These are phyloP conservation scores for Butyriboletus appendiculatus DNA, from an alignment of 1,284 basidiomycete genomes.

Conservation along the genomic window DNA sequence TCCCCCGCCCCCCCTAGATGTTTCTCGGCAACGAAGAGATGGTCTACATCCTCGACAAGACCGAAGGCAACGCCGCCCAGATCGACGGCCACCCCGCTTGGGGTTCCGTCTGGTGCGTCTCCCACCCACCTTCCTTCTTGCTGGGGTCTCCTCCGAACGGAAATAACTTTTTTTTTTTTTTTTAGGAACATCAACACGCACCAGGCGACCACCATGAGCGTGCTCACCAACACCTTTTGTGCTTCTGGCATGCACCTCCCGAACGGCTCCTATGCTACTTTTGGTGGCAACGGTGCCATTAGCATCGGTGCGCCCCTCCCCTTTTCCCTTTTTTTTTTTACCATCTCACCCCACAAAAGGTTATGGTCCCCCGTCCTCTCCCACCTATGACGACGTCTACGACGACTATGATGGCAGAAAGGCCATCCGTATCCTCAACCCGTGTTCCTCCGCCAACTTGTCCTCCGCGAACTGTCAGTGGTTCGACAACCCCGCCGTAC, in stretches of 20 bases:
- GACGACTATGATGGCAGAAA: constrained; percentile 65
- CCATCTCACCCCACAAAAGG: constrained; percentile 18
- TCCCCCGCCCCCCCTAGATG: constrained; percentile 32
- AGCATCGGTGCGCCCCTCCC: too few relatives aligned
- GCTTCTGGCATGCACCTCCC: constrained; percentile 70
- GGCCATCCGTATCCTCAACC: constrained; percentile 72
- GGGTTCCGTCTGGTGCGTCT: constrained; percentile 51
- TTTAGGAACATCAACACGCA: constrained; percentile 38
- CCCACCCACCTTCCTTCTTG: rapidly evolving
- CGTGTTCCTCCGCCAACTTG: constrained; percentile 58
- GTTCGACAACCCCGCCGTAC: constrained; percentile 69
- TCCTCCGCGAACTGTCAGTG: constrained; percentile 62
- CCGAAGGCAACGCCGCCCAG: constrained; percentile 58
- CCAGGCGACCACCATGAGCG: constrained; percentile 61
- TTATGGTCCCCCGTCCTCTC: constrained; percentile 34
- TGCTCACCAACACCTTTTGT: constrained; percentile 81
- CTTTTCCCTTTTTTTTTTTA: too few relatives aligned
- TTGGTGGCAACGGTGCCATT: too few relatives aligned
- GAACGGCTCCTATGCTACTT: constrained; percentile 57
- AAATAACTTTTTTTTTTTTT: too few relatives aligned
- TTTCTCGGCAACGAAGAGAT: constrained; percentile 56
- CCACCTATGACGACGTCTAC: constrained; percentile 53
- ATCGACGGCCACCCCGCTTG: constrained; percentile 58
- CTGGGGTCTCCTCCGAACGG: neutral
- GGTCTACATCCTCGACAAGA: constrained; percentile 60